These are phyloP conservation scores for Globisporangium radiosum DNA, from an alignment of 352 stramenopile genomes.

Conservation along the genomic window DNA sequence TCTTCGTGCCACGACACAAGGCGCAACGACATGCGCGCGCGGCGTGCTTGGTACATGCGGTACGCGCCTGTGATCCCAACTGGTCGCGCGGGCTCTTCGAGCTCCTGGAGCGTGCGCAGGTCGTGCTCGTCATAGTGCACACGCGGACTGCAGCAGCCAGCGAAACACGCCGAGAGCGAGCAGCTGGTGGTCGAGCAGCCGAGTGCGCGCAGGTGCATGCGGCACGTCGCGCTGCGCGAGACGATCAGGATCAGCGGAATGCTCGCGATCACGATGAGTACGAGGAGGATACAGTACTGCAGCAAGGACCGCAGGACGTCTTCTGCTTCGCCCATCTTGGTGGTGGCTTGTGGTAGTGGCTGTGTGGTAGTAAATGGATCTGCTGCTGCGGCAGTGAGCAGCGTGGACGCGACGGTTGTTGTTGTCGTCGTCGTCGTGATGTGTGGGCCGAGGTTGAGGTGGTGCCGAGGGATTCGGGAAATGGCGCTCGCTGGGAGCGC, in stretches of 20 bases:
- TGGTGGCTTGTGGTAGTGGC: neutral
- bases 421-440: neutral
- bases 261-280: slow-evolving; percentile 35
- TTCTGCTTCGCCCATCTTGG: slow-evolving; percentile 5
- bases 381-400: neutral
- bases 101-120: slow-evolving; percentile 43
- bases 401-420: neutral
- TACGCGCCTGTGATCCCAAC: slow-evolving; percentile 51
- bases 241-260: slow-evolving; percentile 41
- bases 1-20: slow-evolving; percentile 64
- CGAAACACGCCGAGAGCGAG: slow-evolving; percentile 8
- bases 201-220: slow-evolving; percentile 26
- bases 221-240: slow-evolving; percentile 31
- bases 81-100: slow-evolving; percentile 33
- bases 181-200: slow-evolving; percentile 30
- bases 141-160: slow-evolving; percentile 15
- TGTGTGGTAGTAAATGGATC: neutral
- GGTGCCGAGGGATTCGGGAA: too few species aligned
- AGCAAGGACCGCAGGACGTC: slow-evolving; percentile 27
- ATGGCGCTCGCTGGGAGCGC: too few species aligned
- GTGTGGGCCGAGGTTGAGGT: neutral
- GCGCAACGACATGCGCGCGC: slow-evolving; percentile 39
- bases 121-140: slow-evolving; percentile 52
- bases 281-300: slow-evolving; percentile 40
- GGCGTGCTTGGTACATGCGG: slow-evolving; percentile 43